Evolutionary conservation across 371 early-diverging fungal species (phyloP).

Genomic region (Actinomucor elegans): DNA sequence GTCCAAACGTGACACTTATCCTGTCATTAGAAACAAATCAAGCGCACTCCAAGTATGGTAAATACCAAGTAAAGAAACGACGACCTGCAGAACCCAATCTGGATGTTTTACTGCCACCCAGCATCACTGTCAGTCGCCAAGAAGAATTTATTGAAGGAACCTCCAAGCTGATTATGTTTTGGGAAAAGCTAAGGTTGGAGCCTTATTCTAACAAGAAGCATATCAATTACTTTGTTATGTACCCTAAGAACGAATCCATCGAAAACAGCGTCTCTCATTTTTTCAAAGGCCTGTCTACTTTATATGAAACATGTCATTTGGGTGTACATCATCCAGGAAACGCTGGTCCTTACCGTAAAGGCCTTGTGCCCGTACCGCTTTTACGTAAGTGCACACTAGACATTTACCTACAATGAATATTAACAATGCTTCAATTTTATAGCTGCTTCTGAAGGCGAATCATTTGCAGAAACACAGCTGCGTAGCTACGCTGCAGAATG

Average conservation of each 20-base stretch:
- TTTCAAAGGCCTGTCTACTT: slow-evolving; percentile 51
- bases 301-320: slow-evolving; percentile 55
- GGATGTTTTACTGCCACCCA: slow-evolving; percentile 49
- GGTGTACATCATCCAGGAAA: slow-evolving; percentile 55
- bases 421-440: neutral
- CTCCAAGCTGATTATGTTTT: slow-evolving; percentile 54
- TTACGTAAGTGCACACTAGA: slow-evolving; percentile 41
- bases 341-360: slow-evolving; percentile 43
- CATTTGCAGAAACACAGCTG: slow-evolving; percentile 40
- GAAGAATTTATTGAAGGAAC: slow-evolving; percentile 62
- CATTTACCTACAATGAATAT: neutral
- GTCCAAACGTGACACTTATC: no score
- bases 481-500: slow-evolving; percentile 55
- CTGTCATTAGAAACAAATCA: slow-evolving; percentile 46
- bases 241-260: slow-evolving; percentile 50
- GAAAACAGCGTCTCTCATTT: slow-evolving; percentile 44
- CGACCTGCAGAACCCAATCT: slow-evolving; percentile 58
- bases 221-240: slow-evolving; percentile 56
- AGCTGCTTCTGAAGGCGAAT: slow-evolving; percentile 35
- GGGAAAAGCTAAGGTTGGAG: slow-evolving; percentile 64
- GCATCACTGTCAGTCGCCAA: slow-evolving; percentile 57
- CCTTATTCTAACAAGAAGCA: slow-evolving; percentile 58
- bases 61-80: slow-evolving; percentile 63
- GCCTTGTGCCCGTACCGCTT: slow-evolving; percentile 51
- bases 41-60: slow-evolving; percentile 63